Evolutionary conservation across 306 rosid species (phyloP), one percentile per base, ranked within the genome.

Genomic region (Castanea mollissima): DNA sequence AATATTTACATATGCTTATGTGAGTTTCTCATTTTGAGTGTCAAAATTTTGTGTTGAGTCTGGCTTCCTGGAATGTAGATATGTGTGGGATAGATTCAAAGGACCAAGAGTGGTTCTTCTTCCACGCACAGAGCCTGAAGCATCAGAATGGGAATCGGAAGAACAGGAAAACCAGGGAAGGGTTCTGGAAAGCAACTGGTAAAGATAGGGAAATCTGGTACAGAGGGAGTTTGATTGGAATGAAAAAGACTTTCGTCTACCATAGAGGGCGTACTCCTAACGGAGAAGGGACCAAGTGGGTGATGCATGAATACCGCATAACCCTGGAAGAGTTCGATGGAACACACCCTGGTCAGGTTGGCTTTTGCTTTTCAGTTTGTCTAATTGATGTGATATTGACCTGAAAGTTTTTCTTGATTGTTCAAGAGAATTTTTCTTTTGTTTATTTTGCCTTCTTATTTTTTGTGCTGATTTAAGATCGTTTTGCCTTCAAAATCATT

Each of bases 61-160:
- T 25, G 16, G 49, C 13, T 78, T 81, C 10, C 55, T 75, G 15
- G 20, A 62, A 18, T 64, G 69, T 84, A 94, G 99, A 82, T 83
- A 88, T 89, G 73, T 89, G 94, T 1, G 87, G 88, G 82, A 57
- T 95, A 77, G 55, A 83, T 78, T 88, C 92, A 32, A 87, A 89
- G 86, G 99, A 96, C 85, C 93, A 87, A 1, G 96, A 93, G 82
- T 93, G 99, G 99, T 93, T 90, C 88, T 93, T 96, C 90, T 96
- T 96, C 86, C 90, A 97, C 73, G 96, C 93, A 0, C 94, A 83
- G 88, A 98, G 91, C 79, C 79, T 84, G 18, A 96, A 96, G 89
- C 90, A 93, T 65, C 97, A 94, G 14, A 96, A 89, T 69, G 99
- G 99, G 21, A 84, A 88, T 80, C 4, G 4, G 67, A 86, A 89